Base-by-base conservation (phyloP, 306 rosid species). In the Cicer bijugum region DNA sequence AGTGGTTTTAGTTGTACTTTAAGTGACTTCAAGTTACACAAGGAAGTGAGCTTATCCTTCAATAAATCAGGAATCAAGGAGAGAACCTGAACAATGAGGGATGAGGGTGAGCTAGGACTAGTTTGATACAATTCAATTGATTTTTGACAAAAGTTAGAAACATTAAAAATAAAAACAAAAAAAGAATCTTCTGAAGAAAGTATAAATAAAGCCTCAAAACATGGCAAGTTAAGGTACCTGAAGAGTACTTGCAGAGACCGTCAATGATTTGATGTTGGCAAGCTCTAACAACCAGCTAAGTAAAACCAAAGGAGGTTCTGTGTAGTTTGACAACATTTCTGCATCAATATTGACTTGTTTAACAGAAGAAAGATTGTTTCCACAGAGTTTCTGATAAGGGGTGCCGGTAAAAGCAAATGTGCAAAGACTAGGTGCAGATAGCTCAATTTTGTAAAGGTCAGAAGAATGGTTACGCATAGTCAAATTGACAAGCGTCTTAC, bases 281-380 rank as follows among this genome's bases (percentile, higher is more conserved):
- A 67, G 56, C 43, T 67, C 72, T 67, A 20, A 11, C 57, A 67
- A 12, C 72, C 72, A 67, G 40, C 72, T 67, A 48, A 45, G 72
- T 46, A 67, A 42, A 67, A 67, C 72, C 72, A 67, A 45, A 79
- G 83, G 55, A 45, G 78, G 52, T 61, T 63, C 77, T 8, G 63
- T 9, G 6, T 53, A 61, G 28, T 37, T 66, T 0, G 74, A 46
- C 69, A 56, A 55, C 14, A 12, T 56, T 45, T 72, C 69, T 0
- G 78, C 79, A 48, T 80, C 79, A 57, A 73, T 46, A 46, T 14
- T 37, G 1, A 79, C 79, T 48, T 16, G 28, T 57, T 56, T 33
- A 51, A 79, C 48, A 8, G 69, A 73, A 39, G 83, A 58, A 66
- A 79, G 33, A 74, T 74, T 39, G 47, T 23, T 58, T 40, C 75